Evolutionary conservation across 805 yeast genomes (phyloP).

Genomic region (Candida koratica): DNA sequence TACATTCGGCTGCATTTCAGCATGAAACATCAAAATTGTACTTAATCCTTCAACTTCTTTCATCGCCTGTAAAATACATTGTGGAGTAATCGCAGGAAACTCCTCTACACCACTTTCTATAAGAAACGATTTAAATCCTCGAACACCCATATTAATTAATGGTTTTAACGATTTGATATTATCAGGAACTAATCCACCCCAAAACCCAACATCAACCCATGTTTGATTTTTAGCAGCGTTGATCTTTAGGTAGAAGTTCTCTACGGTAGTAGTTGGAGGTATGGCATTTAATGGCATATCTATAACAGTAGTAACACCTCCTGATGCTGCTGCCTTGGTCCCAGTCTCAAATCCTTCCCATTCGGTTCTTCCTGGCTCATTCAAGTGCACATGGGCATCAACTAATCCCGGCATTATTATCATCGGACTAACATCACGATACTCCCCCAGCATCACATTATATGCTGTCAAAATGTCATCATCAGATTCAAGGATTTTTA

Average conservation of each 20-base stretch:
- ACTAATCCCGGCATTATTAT: constrained; percentile 85
- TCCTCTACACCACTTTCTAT: constrained; percentile 96
- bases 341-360: constrained; percentile 99
- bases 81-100: constrained; percentile 74
- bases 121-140: constrained; percentile 91
- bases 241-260: constrained; percentile 69
- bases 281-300: constrained; percentile 97
- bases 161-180: constrained; percentile 70
- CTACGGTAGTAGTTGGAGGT: constrained; percentile 88
- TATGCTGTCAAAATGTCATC: constrained; percentile 42
- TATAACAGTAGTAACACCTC: constrained; percentile 93
- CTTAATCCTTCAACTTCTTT: constrained; percentile 53
- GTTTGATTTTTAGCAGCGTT: constrained; percentile 76
- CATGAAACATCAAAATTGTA: constrained; percentile 87
- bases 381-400: constrained; percentile 90
- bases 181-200: constrained; percentile 92
- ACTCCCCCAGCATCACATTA: constrained; percentile 39
- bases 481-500: constrained; percentile 26
- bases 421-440: constrained; percentile 56
- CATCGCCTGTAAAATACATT: constrained; percentile 67
- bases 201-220: constrained; percentile 92
- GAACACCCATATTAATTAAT: constrained; percentile 76
- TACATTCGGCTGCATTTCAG: constrained; percentile 67
- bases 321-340: constrained; percentile 89
- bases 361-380: constrained; percentile 97